Base-by-base conservation (phyloP, 2,329 filamentous ascomycete genomes). In the Scedosporium apiospermum region DNA sequence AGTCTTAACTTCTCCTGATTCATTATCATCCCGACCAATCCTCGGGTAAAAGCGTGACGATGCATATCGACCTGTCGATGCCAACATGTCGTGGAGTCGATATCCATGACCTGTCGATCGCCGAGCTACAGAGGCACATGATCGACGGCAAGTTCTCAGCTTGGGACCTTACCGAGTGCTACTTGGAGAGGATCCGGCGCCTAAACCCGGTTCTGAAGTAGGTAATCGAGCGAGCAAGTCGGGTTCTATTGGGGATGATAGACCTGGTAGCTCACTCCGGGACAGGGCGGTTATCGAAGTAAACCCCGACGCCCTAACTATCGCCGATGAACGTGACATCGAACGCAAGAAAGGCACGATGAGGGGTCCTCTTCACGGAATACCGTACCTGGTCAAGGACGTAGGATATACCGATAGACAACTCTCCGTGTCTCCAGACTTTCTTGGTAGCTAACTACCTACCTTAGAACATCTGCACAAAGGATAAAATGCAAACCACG, bases 351-450 rank as follows among this genome's bases (percentile, higher is more conserved):
- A 74, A 1, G 86, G 86, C 26, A 76, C 75, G 46, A 71, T 86
- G 9, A 81, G 86, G n/a, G 82, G 88, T 1, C 84, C 84, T 1
- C 78, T 93, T 1, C 89, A 92, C 70, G 89, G 89, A 3, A 89
- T 93, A 53, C 89, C 89, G 0, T 89, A 89, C 70, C 77, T 88
- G 2, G 82, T 91, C 66, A 92, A 92, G 73, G 88, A 92, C 23
- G 60, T 61, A 42, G 9, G 60, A 18, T 30, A 34, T 38, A 3
- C 21, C 2, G 5, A 18, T 34, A 3, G 12, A n/a, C 23, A 9
- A 23, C 6, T 42, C 42, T 60, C 1, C 9, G 42, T 7, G 5
- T 57, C 6, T 27, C 6, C 10, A 23, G 21, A 2, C 7, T 27
- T 30, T 23, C 12, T 27, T 6, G 10, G 14, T 14, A 2, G 23